Conservation (phyloP, 2,329 filamentous ascomycete genomes). For the Clonostachys solani region DNA sequence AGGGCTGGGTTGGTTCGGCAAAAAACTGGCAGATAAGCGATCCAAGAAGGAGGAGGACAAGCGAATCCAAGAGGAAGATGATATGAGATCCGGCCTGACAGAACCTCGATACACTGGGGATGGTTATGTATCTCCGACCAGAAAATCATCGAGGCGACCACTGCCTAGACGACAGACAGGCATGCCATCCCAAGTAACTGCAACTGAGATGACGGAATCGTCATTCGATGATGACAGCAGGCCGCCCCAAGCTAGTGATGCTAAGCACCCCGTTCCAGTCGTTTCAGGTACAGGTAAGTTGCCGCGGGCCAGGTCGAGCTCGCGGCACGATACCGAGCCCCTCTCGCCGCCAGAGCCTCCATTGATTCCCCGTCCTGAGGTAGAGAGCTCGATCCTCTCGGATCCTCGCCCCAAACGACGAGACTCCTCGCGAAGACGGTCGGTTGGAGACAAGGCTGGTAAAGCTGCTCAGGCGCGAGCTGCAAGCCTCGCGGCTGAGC, state of each 20-base stretch:
- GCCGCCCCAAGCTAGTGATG: too few relatives aligned
- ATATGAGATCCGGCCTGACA: conserved; percentile 54
- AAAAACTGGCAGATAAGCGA: conserved; percentile 56
- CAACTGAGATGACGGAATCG: conserved; percentile 25
- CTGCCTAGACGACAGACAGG: conserved; percentile 22
- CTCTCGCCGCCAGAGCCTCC: not conserved
- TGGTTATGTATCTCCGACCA: conserved; percentile 48
- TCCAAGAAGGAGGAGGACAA: conserved; percentile 43
- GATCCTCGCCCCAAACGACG: conserved; percentile 33
- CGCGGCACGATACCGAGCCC: not conserved
- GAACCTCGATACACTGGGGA: conserved; percentile 68
- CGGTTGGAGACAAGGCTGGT: conserved; percentile 36
- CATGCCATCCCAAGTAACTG: conserved; percentile 16
- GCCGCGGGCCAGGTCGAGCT: conserved; percentile 5
- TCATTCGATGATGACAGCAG: conserved; percentile 19
- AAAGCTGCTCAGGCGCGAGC: conserved; percentile 43
- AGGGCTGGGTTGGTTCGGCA: conserved; percentile 65
- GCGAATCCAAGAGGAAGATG: conserved; percentile 41
- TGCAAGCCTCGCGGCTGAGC: conserved; percentile 40
- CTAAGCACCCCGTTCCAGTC: too few relatives aligned
- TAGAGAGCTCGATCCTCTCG: conserved; percentile 18
- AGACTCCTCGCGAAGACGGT: conserved; percentile 6
- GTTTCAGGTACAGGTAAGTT: conserved; percentile 4
- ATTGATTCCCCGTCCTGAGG: conserved; percentile 5
- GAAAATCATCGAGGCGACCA: conserved; percentile 24